phyloP scores from a whole-genome alignment of 2,329 filamentous ascomycete genomes.

The Fusarium sp. region DNA sequence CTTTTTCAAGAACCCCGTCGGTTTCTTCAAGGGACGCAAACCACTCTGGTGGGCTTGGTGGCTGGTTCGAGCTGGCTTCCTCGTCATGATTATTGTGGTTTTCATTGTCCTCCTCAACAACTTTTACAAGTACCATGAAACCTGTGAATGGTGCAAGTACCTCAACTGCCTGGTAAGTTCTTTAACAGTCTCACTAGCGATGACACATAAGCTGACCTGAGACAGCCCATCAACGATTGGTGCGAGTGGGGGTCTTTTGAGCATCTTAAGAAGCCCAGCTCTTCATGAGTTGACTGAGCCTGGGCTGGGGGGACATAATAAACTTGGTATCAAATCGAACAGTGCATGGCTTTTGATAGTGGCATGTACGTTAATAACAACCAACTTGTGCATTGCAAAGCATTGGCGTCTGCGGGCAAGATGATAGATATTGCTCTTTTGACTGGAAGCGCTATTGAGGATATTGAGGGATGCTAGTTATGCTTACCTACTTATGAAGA shows the following conservation, averaged over 20 bases:
- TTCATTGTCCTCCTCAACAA: constrained; percentile 91
- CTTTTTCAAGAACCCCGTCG: constrained; percentile 73
- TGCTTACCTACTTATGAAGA: constrained; percentile 34
- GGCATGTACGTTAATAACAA: constrained; percentile 26
- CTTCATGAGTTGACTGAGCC: background rate
- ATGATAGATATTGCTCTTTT: constrained; percentile 18
- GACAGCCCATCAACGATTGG: constrained; percentile 75
- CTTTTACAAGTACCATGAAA: constrained; percentile 81
- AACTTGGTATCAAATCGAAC: constrained; percentile 1
- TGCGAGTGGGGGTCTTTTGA: constrained; percentile 66
- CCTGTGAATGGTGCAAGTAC: constrained; percentile 94
- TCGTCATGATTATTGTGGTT: constrained; percentile 84
- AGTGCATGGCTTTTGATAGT: constrained; percentile 20
- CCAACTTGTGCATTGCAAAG: constrained; percentile 49
- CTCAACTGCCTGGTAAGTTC: constrained; percentile 88
- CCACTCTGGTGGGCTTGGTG: constrained; percentile 98
- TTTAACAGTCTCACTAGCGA: background rate
- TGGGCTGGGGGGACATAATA: background rate
- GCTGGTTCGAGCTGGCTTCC: constrained; percentile 81
- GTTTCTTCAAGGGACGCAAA: constrained; percentile 93
- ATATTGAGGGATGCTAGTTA: constrained; percentile 3
- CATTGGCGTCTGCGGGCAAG: constrained; percentile 51
- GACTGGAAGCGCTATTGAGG: constrained; percentile 10
- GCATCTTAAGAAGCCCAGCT: constrained; percentile 19
- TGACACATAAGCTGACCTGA: constrained; percentile 42